Evolutionary conservation across 2,329 filamentous ascomycete species (phyloP).

Genomic region (Monilinia fructicola): DNA sequence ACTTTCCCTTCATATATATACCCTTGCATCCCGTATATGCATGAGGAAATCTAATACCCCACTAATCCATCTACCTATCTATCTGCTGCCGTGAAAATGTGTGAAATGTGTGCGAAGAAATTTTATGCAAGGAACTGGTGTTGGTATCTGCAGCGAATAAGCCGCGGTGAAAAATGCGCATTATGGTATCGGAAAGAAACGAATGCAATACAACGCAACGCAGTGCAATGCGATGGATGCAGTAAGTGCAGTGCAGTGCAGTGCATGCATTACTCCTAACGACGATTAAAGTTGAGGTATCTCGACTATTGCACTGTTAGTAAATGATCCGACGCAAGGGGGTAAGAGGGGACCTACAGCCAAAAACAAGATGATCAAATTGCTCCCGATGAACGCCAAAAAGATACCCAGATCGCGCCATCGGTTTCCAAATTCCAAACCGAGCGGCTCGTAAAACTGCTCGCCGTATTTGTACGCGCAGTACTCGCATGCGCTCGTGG

Average conservation of each 20-base stretch:
- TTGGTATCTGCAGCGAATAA: neutral
- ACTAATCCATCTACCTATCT: neutral
- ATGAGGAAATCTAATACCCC: neutral
- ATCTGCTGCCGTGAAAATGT: neutral
- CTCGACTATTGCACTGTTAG: conserved; percentile 36
- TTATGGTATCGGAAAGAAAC: neutral
- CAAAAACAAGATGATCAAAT: conserved; percentile 64
- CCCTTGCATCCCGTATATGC: neutral
- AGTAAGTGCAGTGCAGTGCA: neutral
- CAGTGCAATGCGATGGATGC: neutral
- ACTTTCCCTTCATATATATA: neutral
- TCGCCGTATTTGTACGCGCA: conserved; percentile 80
- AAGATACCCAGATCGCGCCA: conserved; percentile 86
- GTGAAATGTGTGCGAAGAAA: neutral
- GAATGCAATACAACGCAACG: neutral
- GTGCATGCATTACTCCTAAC: conserved; percentile 34
- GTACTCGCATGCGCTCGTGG: conserved; percentile 70
- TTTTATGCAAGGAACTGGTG: neutral
- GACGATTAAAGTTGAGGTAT: conserved; percentile 49
- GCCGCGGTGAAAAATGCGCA: neutral
- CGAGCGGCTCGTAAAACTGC: conserved; percentile 71
- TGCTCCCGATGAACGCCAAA: conserved; percentile 72
- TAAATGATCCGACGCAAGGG: neutral
- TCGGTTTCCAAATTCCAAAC: conserved; percentile 64
- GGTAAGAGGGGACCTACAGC: conserved; percentile 37